phyloP scores from a whole-genome alignment of 2,329 filamentous ascomycete genomes.

The Alternaria metachromatica region DNA sequence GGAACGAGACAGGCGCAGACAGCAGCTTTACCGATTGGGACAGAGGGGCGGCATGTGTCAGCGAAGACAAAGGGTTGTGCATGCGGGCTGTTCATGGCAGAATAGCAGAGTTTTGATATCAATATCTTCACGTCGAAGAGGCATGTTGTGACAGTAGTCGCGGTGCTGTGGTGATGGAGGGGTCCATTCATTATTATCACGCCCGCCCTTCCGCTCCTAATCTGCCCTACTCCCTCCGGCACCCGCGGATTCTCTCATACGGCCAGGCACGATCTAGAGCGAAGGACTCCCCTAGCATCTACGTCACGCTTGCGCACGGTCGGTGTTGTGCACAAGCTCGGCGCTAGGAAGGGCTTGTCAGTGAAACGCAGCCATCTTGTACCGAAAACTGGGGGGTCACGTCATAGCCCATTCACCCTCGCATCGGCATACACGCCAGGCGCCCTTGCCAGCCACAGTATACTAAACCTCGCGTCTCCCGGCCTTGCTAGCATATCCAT shows the following conservation, averaged over 20 bases:
- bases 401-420: constrained; percentile 12
- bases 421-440: neutral
- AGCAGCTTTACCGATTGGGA: constrained; percentile 5
- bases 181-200: neutral
- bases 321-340: neutral
- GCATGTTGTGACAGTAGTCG: neutral
- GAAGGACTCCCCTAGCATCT: neutral
- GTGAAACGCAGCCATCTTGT: neutral
- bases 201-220: neutral
- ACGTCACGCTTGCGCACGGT: constrained; percentile 15
- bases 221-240: constrained; percentile 1
- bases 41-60: constrained; percentile 7
- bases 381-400: constrained; percentile 2
- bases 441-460: neutral
- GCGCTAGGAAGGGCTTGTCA: constrained; percentile 6
- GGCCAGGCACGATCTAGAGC: constrained; percentile 1
- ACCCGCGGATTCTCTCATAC: neutral
- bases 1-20: constrained; percentile 1
- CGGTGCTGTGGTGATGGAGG: neutral
- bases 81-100: neutral
- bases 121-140: neutral
- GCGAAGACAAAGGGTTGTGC: constrained; percentile 2
- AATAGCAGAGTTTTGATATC: neutral
- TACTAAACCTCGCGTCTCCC: constrained; percentile 6
- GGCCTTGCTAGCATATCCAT: neutral